Percentiles rank a stretch among this genome's conserved stretches.
phyloP scores from a whole-genome alignment of 768 basidiomycete species.

The Leccinum uliginosum region DNA sequence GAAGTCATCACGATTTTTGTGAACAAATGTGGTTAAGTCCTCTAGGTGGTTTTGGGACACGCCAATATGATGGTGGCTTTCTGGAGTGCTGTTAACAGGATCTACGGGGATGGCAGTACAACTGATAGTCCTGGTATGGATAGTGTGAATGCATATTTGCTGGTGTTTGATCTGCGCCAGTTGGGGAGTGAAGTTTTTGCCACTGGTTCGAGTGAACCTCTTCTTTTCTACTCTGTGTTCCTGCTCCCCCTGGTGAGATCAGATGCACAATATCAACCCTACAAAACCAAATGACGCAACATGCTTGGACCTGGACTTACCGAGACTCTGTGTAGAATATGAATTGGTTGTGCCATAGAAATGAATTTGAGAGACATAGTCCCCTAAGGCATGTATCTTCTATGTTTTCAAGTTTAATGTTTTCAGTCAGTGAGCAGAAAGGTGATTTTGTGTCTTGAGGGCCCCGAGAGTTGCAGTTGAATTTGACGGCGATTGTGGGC shows the following conservation, averaged over 20 bases:
- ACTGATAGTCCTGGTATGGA: not conserved
- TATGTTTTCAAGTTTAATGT: not conserved
- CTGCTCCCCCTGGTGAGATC: not conserved
- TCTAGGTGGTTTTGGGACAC: too few species aligned
- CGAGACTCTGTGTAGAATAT: not conserved
- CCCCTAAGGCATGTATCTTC: not conserved
- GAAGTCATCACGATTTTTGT: too few species aligned
- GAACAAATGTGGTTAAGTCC: too few species aligned
- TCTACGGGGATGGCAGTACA: not conserved
- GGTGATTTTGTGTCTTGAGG: not conserved
- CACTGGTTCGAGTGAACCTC: not conserved
- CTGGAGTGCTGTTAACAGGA: too few species aligned
- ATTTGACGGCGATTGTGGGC: not conserved
- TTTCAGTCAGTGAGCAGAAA: not conserved
- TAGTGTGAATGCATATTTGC: not conserved
- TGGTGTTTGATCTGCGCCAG: not conserved
- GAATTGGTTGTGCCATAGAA: not conserved
- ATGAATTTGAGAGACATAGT: not conserved
- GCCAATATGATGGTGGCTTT: too few species aligned
- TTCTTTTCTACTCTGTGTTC: not conserved
- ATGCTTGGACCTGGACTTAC: not conserved
- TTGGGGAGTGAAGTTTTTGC: not conserved
- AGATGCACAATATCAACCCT: not conserved
- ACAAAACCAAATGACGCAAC: not conserved
- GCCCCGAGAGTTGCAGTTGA: not conserved